Evolutionary conservation across 441 rosid species (phyloP).

Genomic region (California macrophylla): DNA sequence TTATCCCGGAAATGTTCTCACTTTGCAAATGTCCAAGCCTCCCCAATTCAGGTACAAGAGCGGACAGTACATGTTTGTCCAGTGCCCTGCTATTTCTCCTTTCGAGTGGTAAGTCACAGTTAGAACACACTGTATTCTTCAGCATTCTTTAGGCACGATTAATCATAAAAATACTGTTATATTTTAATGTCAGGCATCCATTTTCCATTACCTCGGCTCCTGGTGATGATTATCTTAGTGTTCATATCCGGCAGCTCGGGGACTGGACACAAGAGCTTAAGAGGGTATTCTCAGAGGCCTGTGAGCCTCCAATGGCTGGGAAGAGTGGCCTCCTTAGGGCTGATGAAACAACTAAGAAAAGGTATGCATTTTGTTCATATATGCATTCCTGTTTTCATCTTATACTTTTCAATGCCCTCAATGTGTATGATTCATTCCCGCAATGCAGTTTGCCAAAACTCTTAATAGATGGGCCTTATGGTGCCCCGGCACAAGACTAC

Average conservation of each 20-base stretch:
- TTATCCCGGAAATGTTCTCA: constrained; percentile 75
- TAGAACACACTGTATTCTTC: neutral
- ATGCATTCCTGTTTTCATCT: neutral
- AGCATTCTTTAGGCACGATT: neutral
- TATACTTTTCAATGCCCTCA: too few species aligned
- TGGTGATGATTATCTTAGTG: constrained; percentile 73
- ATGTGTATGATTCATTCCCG: constrained; percentile 1
- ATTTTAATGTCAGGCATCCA: constrained; percentile 50
- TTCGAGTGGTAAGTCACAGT: constrained; percentile 58
- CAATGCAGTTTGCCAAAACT: constrained; percentile 67
- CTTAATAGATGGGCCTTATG: constrained; percentile 82
- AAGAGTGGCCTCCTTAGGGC: constrained; percentile 48
- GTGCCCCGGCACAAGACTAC: constrained; percentile 96
- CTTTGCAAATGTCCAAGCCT: constrained; percentile 87
- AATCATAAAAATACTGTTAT: neutral
- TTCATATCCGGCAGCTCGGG: constrained; percentile 78
- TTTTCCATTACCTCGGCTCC: constrained; percentile 93
- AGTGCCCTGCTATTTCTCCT: constrained; percentile 79
- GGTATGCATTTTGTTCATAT: constrained; percentile 31
- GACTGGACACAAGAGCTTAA: constrained; percentile 85
- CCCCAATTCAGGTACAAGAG: constrained; percentile 81
- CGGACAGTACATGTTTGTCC: constrained; percentile 91
- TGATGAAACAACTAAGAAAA: constrained; percentile 27
- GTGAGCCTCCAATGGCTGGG: constrained; percentile 37
- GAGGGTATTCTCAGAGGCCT: constrained; percentile 73